These are phyloP conservation scores for Exutisphaerella laricina DNA, from an alignment of 2,329 filamentous ascomycete genomes.

Conservation along the genomic window DNA sequence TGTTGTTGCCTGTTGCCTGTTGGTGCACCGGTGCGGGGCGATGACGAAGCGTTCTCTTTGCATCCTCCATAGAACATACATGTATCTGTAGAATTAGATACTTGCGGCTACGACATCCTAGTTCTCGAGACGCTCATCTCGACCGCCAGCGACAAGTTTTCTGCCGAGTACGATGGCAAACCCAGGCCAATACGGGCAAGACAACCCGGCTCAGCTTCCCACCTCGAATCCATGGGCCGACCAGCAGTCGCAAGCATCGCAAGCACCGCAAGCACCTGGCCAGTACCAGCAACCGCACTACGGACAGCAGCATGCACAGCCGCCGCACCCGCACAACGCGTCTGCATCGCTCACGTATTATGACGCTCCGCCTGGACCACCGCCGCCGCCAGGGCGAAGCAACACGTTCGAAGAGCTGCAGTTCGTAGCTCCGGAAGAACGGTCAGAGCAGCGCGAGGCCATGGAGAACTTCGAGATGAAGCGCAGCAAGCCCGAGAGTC, in stretches of 20 bases:
- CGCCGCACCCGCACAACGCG: conserved; percentile 7
- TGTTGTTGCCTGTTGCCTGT: no score
- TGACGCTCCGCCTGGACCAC: conserved; percentile 14
- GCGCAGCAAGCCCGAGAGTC: conserved; percentile 32
- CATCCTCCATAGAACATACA: no score
- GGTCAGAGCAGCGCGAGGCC: conserved; percentile 35
- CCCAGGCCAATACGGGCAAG: conserved; percentile 15
- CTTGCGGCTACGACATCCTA: no score
- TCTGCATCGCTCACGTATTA: no score
- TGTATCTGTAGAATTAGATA: no score
- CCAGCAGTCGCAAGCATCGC: no score
- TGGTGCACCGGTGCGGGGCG: no score
- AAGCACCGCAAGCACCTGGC: no score
- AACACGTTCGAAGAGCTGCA: conserved; percentile 32
- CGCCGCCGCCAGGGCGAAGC: conserved; percentile 18
- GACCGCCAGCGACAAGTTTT: background rate
- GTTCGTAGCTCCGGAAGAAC: conserved; percentile 37
- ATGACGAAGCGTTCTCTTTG: no score
- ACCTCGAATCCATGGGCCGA: conserved; percentile 20
- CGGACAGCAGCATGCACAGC: conserved; percentile 10
- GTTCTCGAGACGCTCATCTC: background rate
- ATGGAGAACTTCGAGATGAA: conserved; percentile 43
- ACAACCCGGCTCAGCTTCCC: conserved; percentile 10
- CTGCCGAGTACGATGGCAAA: conserved; percentile 9
- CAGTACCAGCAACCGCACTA: conserved; percentile 9